These are phyloP conservation scores for Zoysia japonica DNA, from an alignment of 176 grass and related monocot genomes.

Conservation along the genomic window DNA sequence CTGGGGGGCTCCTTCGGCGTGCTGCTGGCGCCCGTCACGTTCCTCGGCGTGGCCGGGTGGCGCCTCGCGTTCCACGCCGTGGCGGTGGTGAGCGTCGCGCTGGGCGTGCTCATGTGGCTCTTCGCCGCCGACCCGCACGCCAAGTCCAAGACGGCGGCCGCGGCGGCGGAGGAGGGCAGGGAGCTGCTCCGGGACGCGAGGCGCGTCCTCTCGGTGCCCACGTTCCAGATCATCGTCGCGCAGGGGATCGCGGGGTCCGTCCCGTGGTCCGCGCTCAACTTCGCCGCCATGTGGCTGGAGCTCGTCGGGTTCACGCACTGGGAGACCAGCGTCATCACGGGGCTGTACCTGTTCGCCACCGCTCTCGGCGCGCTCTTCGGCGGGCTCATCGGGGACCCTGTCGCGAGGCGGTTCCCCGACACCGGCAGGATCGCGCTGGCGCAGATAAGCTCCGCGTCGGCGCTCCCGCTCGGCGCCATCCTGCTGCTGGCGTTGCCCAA, in stretches of 20 bases:
- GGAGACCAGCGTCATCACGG: constrained; percentile 62
- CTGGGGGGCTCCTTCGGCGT: constrained; percentile 62
- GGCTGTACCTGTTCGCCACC: constrained; percentile 58
- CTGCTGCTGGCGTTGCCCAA: constrained; percentile 59
- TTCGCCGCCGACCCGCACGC: constrained; percentile 62
- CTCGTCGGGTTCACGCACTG: constrained; percentile 67
- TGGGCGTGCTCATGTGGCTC: constrained; percentile 53
- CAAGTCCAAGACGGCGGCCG: constrained; percentile 20
- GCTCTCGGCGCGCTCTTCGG: constrained; percentile 66
- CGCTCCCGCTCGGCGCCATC: constrained; percentile 63
- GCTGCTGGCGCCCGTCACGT: constrained; percentile 54
- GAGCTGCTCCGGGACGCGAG: constrained; percentile 51
- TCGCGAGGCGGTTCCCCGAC: constrained; percentile 52
- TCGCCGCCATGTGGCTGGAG: constrained; percentile 86
- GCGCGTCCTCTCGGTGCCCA: constrained; percentile 50
- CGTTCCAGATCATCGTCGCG: constrained; percentile 76
- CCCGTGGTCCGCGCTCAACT: constrained; percentile 63
- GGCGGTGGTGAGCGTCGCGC: constrained; percentile 45
- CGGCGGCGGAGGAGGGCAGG: constrained; percentile 33
- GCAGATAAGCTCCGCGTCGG: constrained; percentile 70
- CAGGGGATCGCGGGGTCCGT: constrained; percentile 70
- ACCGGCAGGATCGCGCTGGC: constrained; percentile 65
- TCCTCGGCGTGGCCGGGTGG: constrained; percentile 76
- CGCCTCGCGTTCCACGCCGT: constrained; percentile 70
- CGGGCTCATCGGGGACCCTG: constrained; percentile 56